Conservation (phyloP, 371 early-diverging fungal species). For the Coemansia sp. region DNA sequence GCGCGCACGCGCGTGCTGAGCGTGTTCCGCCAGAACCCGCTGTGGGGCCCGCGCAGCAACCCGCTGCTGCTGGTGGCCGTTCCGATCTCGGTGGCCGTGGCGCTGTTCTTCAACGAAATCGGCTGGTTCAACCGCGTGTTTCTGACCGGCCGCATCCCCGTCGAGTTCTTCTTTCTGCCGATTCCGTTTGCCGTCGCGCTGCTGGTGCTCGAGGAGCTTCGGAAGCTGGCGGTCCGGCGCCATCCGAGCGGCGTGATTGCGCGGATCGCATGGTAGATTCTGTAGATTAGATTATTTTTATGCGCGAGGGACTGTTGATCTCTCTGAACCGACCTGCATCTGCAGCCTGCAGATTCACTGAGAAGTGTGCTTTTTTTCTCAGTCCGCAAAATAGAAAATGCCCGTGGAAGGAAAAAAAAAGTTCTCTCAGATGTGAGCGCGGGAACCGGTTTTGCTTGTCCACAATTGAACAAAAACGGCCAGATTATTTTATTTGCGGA, state of each 20-base stretch:
- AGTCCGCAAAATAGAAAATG: too few relatives aligned
- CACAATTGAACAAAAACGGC: too few relatives aligned
- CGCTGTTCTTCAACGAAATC: conserved; percentile 61
- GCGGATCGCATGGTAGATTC: conserved; percentile 30
- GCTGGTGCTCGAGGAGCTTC: conserved; percentile 33
- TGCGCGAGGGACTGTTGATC: not conserved
- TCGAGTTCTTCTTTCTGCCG: conserved; percentile 70
- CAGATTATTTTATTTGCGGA: not conserved
- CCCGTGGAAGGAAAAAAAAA: too few relatives aligned
- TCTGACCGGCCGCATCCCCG: conserved; percentile 65
- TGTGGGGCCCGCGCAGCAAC: conserved; percentile 50
- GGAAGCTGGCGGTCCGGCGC: conserved; percentile 36
- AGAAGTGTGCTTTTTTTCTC: too few relatives aligned
- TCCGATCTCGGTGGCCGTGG: conserved; percentile 47
- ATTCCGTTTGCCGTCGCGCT: conserved; percentile 59
- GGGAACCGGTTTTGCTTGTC: too few relatives aligned
- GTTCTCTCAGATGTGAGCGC: too few relatives aligned
- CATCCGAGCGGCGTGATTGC: conserved; percentile 30
- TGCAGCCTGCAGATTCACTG: not conserved
- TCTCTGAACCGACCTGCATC: not conserved
- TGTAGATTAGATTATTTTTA: too few relatives aligned
- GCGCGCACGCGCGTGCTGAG: conserved; percentile 63
- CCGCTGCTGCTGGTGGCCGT: conserved; percentile 33
- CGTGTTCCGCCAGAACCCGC: conserved; percentile 57
- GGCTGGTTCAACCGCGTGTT: conserved; percentile 61